Conservation (phyloP, 2,329 filamentous ascomycete genomes). For the Trichoderma harzianum region DNA sequence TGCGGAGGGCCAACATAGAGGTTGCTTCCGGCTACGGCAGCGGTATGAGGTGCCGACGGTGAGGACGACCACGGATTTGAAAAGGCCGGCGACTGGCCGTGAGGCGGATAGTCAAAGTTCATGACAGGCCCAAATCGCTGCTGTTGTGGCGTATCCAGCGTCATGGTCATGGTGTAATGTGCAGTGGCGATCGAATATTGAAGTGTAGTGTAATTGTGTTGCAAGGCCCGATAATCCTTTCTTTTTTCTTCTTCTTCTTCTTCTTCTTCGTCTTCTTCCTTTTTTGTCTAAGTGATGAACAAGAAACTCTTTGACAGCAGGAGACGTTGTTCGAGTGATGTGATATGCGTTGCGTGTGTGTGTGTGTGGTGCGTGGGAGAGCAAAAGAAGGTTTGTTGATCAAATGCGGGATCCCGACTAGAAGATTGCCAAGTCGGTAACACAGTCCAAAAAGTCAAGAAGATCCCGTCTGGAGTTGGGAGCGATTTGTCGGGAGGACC, state of each 20-base stretch:
- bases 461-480: slow-evolving; percentile 34
- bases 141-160: slow-evolving; percentile 84
- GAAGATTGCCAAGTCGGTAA: slow-evolving; percentile 45
- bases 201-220: neutral
- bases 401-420: slow-evolving; percentile 48
- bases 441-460: slow-evolving; percentile 41
- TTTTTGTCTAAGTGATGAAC: neutral
- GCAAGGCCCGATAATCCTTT: neutral
- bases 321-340: slow-evolving; percentile 1
- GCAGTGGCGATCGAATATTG: slow-evolving; percentile 4
- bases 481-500: slow-evolving; percentile 30
- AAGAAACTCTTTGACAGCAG: neutral
- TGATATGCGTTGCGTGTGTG: slow-evolving; percentile 19
- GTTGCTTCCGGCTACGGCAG: slow-evolving; percentile 54
- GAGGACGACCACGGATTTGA: slow-evolving; percentile 82
- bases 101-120: slow-evolving; percentile 70
- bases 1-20: slow-evolving; percentile 60
- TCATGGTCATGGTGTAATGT: slow-evolving; percentile 76
- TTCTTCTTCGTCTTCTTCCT: neutral
- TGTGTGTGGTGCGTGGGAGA: slow-evolving; percentile 15
- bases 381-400: slow-evolving; percentile 43
- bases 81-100: slow-evolving; percentile 65
- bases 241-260: neutral
- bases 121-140: slow-evolving; percentile 71
- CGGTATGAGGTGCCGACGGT: slow-evolving; percentile 40